Conservation (phyloP, 2,329 filamentous ascomycete genomes). For the Metarhizium anisopliae region DNA sequence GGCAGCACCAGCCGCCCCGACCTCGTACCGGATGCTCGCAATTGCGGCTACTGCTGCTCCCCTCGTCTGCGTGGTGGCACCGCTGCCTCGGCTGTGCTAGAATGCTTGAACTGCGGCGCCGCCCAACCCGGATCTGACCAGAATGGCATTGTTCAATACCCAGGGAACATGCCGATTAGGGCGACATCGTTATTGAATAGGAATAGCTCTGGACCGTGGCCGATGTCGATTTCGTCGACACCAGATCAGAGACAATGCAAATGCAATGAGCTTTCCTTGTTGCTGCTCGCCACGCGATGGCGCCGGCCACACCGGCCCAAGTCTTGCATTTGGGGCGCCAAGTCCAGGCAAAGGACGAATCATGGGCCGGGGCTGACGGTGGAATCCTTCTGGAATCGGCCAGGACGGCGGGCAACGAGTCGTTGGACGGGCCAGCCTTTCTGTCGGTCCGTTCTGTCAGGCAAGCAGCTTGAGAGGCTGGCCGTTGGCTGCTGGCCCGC, state of each 20-base stretch:
- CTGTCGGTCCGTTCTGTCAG: background rate
- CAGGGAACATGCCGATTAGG: no score
- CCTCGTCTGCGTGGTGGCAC: no score
- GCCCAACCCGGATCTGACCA: background rate
- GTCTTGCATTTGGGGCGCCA: slow-evolving; percentile 3
- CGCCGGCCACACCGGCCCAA: background rate
- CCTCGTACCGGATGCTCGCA: no score
- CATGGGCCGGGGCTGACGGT: background rate
- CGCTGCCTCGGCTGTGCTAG: no score
- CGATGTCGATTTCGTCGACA: background rate
- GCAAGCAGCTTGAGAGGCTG: background rate
- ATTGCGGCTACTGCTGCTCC: no score
- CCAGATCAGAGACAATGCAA: background rate
- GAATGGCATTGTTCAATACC: no score
- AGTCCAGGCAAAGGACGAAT: slow-evolving; percentile 1
- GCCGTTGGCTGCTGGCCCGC: background rate
- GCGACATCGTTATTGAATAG: no score
- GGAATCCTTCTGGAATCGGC: slow-evolving; percentile 9
- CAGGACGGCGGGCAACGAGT: background rate
- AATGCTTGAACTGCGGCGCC: background rate
- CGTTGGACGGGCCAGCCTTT: no score
- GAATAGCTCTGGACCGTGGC: background rate
- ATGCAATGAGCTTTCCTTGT: background rate
- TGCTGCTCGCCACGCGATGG: background rate
- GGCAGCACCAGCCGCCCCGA: no score